phyloP scores from a whole-genome alignment of 164 flowering plant genomes.

The Magnolia sinica region DNA sequence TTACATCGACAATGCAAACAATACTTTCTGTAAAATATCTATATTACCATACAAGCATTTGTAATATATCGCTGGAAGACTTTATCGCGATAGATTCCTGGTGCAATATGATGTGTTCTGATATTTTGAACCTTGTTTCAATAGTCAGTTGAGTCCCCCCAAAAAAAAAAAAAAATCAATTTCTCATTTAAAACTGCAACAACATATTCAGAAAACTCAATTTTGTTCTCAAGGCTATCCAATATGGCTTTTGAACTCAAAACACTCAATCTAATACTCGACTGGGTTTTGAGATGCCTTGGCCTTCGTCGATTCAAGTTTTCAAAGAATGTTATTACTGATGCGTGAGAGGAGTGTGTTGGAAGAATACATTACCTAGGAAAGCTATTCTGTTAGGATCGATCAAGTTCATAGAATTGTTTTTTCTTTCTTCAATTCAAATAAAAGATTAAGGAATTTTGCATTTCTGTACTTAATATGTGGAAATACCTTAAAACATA shows the following conservation, averaged over 20 bases:
- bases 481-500: no score
- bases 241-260: background rate
- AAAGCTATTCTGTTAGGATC: background rate
- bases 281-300: background rate
- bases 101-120: no score
- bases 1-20: no score
- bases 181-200: no score
- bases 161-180: no score
- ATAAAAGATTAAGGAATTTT: background rate
- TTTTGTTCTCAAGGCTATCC: background rate
- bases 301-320: background rate
- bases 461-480: background rate
- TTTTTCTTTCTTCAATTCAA: background rate
- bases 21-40: no score
- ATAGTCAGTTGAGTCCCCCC: no score
- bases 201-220: background rate
- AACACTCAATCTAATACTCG: background rate
- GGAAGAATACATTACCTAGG: background rate
- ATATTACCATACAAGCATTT: no score
- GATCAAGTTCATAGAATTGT: background rate
- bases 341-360: background rate
- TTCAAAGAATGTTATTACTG: background rate
- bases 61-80: no score
- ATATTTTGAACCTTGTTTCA: no score
- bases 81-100: no score